A percentile compares a stretch with the other conserved stretches of the same genome.
phyloP scores from a whole-genome alignment of 2,329 filamentous ascomycete genomes.

The Penicillium rolfsii region DNA sequence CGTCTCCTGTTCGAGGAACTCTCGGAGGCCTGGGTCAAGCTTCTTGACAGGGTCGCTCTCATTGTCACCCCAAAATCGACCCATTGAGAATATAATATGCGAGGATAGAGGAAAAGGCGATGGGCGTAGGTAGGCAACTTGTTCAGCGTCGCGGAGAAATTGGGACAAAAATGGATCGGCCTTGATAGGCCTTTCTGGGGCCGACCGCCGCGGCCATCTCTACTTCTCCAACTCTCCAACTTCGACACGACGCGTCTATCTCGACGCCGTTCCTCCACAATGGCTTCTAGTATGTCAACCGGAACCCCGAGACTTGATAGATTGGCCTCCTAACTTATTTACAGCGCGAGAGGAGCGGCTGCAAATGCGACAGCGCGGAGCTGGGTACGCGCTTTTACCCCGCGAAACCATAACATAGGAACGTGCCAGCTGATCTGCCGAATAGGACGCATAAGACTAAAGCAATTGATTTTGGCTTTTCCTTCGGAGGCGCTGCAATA shows the following conservation, averaged over 20 bases:
- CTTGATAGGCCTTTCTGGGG: constrained; percentile 18
- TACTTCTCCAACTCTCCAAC: constrained; percentile 28
- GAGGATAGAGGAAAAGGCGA: background rate
- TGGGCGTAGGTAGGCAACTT: constrained; percentile 4
- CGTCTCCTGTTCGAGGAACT: constrained; percentile 82
- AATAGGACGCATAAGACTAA: constrained; percentile 52
- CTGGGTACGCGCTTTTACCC: constrained; percentile 52
- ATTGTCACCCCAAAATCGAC: constrained; percentile 64
- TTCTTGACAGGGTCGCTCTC: constrained; percentile 68
- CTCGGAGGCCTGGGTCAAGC: constrained; percentile 79
- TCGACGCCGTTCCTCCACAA: constrained; percentile 39
- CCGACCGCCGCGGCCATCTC: constrained; percentile 26
- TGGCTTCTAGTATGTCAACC: constrained; percentile 44
- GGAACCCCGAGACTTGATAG: background rate
- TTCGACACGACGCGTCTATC: constrained; percentile 39
- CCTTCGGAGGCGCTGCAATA: constrained; percentile 43
- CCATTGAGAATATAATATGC: constrained; percentile 50
- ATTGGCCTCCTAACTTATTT: constrained; percentile 16
- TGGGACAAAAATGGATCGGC: constrained; percentile 34
- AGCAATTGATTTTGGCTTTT: constrained; percentile 56
- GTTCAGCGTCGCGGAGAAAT: constrained; percentile 29
- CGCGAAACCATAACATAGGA: constrained; percentile 33
- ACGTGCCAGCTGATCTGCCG: constrained; percentile 13
- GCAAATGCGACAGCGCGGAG: constrained; percentile 61
- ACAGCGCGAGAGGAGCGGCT: constrained; percentile 58